Evolutionary conservation across 2,329 filamentous ascomycete genomes (phyloP), one percentile per base, ranked within the genome.

Genomic region (Penicillium psychrosexuale): DNA sequence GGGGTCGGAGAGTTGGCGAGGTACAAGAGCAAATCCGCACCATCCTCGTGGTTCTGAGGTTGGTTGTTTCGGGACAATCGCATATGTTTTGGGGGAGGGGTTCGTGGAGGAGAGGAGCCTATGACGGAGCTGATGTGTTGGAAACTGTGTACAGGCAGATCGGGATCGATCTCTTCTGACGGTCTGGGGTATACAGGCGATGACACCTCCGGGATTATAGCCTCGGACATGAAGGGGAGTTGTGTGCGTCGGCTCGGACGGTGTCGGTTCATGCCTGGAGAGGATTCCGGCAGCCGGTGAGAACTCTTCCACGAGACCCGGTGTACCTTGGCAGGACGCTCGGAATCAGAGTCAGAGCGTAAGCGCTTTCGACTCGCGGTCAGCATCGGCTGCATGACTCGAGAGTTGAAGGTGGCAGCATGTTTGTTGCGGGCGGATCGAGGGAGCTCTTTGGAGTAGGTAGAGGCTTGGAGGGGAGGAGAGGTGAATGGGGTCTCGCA

Each of bases 1-100:
- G 91, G 91, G 0, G 91, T 96, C 0, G 94, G 94, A 7, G 93
- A 97, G 48, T 91, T 90, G 46, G 92, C 92, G 15, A 97, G 84
- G 72, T 93, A 97, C 37, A 93, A 79, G 24, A 94, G 78, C 36
- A 93, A 76, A 70, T 91, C 89, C 15, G 88, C 89, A 30, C 91
- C 92, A 67, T 96, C 90, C 67, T 94, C 87, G 56, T 87, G 87
- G 24, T 82, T 80, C 44, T 76, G 78, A 48, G 78, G 72, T 62
- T 77, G 79, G 53, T 80, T 80, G 61, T 62, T 63, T 76, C 81
- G 71, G 69, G 79, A 55, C 76, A 80, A 76, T 57, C 63, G 82
- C 70, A 64, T 75, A 70, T 64, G 82, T 78, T 70, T 84, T 28
- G 88, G 79, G 15, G 83, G 89, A n/a, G 90, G 90, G 46, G 91